A percentile compares a stretch with the other conserved stretches of the same genome.
Evolutionary conservation across 331 rosid species (phyloP).

Genomic region (Phaseolus coccineus): DNA sequence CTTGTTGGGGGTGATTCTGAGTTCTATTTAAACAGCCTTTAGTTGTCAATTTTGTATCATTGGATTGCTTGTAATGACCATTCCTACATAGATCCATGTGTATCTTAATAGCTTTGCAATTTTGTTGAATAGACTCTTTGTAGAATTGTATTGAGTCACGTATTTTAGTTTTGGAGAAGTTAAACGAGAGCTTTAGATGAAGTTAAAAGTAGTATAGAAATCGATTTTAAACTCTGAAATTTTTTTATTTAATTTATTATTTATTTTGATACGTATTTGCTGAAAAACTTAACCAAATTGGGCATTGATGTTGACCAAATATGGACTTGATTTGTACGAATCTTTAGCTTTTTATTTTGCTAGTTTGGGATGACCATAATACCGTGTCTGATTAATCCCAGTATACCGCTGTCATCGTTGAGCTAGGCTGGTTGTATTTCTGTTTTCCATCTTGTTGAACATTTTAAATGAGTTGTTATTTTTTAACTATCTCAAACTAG

Average conservation of each 20-base stretch:
- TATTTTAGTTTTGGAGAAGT: too few species aligned
- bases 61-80: slow-evolving; percentile 9
- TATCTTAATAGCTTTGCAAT: slow-evolving; percentile 24
- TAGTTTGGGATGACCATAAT: background rate
- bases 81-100: background rate
- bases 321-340: background rate
- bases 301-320: background rate
- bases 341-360: background rate
- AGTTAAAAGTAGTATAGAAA: background rate
- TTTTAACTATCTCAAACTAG: background rate
- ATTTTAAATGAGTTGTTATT: background rate
- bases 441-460: background rate
- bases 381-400: too few species aligned
- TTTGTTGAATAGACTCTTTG: slow-evolving; percentile 1
- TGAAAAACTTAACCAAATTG: background rate
- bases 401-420: too few species aligned
- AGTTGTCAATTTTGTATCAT: slow-evolving; percentile 28
- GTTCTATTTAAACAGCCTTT: background rate
- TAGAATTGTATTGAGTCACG: background rate
- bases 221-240: background rate
- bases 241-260: background rate
- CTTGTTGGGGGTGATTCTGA: slow-evolving; percentile 13
- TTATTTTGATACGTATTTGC: background rate
- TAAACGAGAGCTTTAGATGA: background rate
- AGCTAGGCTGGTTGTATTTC: background rate